phyloP scores from a whole-genome alignment of 345 rosid species.

The Linum lewisii region DNA sequence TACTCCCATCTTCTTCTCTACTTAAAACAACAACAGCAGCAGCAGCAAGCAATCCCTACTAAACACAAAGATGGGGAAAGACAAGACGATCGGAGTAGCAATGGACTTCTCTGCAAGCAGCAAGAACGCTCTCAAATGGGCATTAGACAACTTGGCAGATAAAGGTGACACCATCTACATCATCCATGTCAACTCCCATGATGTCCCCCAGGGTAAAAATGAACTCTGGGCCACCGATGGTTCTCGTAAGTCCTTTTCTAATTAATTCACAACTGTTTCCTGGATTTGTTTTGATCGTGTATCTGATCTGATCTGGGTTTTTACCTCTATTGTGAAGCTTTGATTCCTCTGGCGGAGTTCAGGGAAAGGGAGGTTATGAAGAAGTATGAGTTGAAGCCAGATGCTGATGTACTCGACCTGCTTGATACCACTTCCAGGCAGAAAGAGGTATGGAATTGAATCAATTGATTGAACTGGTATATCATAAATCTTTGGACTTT shows the following conservation, averaged over 20 bases:
- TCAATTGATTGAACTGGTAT: neutral
- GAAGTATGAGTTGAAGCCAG: conserved; percentile 7
- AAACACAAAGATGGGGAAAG: conserved; percentile 10
- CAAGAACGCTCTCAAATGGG: conserved; percentile 21
- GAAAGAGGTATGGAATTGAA: conserved; percentile 8
- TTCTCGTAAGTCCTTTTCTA: conserved; percentile 11
- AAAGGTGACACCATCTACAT: conserved; percentile 13
- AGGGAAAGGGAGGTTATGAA: conserved; percentile 5
- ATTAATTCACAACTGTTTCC: neutral
- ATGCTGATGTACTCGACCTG: conserved; percentile 11
- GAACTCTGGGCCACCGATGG: conserved; percentile 17
- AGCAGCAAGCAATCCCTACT: too few species aligned
- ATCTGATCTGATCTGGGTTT: neutral
- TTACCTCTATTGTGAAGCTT: neutral
- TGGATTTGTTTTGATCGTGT: neutral
- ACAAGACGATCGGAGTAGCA: conserved; percentile 15
- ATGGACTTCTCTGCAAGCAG: conserved; percentile 20
- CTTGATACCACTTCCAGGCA: conserved; percentile 10
- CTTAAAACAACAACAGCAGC: too few species aligned
- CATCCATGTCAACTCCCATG: conserved; percentile 15
- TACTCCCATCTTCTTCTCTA: too few species aligned
- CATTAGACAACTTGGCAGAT: conserved; percentile 10
- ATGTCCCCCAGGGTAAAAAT: conserved; percentile 12
- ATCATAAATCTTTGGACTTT: too few species aligned
- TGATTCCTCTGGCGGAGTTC: conserved; percentile 19